These are phyloP conservation scores for Rubia yunnanensis DNA, from an alignment of 257 asterid genomes.

Conservation along the genomic window DNA sequence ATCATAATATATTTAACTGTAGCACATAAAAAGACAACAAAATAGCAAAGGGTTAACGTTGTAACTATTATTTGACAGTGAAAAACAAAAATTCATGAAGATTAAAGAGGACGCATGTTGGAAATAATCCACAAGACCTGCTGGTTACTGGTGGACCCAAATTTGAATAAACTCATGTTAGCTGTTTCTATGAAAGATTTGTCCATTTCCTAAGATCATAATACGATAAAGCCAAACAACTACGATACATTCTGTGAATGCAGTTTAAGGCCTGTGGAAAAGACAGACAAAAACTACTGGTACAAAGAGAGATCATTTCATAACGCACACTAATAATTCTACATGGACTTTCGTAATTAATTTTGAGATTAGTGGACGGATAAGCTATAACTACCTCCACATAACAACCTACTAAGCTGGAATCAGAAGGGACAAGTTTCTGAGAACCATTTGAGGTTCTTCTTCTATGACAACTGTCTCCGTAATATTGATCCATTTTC, in stretches of 20 bases:
- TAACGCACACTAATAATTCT: neutral
- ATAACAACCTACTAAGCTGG: constrained; percentile 30
- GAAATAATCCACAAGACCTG: constrained; percentile 42
- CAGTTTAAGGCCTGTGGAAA: constrained; percentile 9
- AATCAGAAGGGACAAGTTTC: constrained; percentile 37
- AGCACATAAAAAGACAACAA: neutral
- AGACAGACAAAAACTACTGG: constrained; percentile 1
- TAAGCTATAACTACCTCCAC: constrained; percentile 45
- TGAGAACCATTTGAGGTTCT: constrained; percentile 67
- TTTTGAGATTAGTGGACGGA: neutral
- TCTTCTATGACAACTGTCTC: constrained; percentile 46
- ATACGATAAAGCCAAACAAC: constrained; percentile 17
- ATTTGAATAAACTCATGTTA: constrained; percentile 29
- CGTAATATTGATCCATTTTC: constrained; percentile 49
- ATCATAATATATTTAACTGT: neutral
- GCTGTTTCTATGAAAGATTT: constrained; percentile 16
- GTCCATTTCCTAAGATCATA: constrained; percentile 25
- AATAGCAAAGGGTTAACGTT: neutral
- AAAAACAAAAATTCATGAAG: constrained; percentile 4
- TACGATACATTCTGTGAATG: constrained; percentile 9
- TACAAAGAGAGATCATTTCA: neutral
- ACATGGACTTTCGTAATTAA: neutral
- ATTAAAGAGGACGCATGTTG: constrained; percentile 6
- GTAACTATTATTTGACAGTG: neutral
- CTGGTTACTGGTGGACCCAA: constrained; percentile 44